Conservation (phyloP, 1,284 basidiomycete species). For the Boletellus deceptivus region DNA sequence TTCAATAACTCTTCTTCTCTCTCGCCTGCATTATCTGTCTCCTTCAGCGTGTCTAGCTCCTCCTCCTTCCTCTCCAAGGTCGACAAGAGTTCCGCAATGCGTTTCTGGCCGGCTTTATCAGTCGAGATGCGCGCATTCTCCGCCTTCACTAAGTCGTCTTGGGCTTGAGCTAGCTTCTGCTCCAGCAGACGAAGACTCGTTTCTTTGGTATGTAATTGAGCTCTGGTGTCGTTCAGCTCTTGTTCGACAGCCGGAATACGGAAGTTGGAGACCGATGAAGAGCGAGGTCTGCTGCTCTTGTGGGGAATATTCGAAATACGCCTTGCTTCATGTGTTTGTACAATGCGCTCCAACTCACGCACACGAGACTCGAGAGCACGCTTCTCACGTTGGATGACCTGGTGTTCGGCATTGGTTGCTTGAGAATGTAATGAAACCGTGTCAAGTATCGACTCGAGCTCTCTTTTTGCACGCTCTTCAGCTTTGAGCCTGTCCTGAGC, state of each 20-base stretch:
- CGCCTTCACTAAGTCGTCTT: constrained; percentile 46
- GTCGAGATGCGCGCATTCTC: constrained; percentile 61
- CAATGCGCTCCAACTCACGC: constrained; percentile 51
- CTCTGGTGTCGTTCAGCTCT: constrained; percentile 49
- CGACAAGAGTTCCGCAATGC: constrained; percentile 43
- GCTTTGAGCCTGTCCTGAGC: constrained; percentile 51
- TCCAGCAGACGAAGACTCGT: constrained; percentile 40
- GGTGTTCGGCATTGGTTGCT: constrained; percentile 40
- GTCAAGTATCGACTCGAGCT: constrained; percentile 60
- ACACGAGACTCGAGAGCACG: constrained; percentile 50
- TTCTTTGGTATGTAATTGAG: constrained; percentile 43
- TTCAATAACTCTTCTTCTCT: constrained; percentile 54
- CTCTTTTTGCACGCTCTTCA: constrained; percentile 47
- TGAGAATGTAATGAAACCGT: constrained; percentile 54
- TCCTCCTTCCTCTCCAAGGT: constrained; percentile 54
- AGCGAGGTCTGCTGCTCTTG: constrained; percentile 41
- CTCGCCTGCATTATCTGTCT: constrained; percentile 37
- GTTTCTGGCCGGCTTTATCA: constrained; percentile 44
- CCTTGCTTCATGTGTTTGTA: constrained; percentile 38
- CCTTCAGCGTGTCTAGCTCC: constrained; percentile 48
- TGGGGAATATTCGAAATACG: constrained; percentile 29
- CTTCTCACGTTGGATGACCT: constrained; percentile 56
- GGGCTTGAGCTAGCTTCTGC: constrained; percentile 48
- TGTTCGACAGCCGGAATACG: constrained; percentile 51
- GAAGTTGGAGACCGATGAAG: constrained; percentile 51